Conservation (phyloP, 1,139 yeast species). For the Groenewaldozyma auringiensis region DNA sequence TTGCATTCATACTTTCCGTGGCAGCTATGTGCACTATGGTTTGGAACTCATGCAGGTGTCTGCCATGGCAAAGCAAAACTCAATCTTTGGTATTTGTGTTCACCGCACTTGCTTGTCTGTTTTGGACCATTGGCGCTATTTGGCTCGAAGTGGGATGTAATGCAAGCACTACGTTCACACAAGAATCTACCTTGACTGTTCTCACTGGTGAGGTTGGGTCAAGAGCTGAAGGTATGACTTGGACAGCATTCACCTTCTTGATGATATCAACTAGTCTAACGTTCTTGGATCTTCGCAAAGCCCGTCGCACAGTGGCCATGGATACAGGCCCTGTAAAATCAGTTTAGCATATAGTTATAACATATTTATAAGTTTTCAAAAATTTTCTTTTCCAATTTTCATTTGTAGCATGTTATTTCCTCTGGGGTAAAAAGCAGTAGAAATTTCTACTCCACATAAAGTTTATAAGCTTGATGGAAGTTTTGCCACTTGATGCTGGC, state of each 20-base stretch:
- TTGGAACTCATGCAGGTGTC: slow-evolving; percentile 33
- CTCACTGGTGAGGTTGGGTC: slow-evolving; percentile 41
- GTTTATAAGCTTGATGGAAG: too few relatives aligned
- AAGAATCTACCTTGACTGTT: slow-evolving; percentile 46
- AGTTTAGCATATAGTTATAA: background rate
- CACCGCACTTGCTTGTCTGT: slow-evolving; percentile 36
- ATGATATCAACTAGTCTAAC: slow-evolving; percentile 1
- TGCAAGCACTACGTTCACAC: slow-evolving; percentile 40
- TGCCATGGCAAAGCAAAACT: slow-evolving; percentile 39
- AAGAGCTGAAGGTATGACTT: slow-evolving; percentile 52
- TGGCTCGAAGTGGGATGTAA: slow-evolving; percentile 55
- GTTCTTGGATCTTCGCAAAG: background rate
- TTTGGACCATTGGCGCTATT: slow-evolving; percentile 68
- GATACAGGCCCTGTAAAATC: background rate
- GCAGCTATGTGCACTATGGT: slow-evolving; percentile 33
- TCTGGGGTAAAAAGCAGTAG: too few relatives aligned
- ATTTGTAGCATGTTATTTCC: too few relatives aligned
- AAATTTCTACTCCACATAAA: too few relatives aligned
- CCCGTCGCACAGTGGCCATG: background rate
- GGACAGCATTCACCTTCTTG: slow-evolving; percentile 50
- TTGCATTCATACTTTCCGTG: slow-evolving; percentile 41
- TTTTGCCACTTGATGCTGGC: too few relatives aligned
- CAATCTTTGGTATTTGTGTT: slow-evolving; percentile 34
- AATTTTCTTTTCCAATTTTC: too few relatives aligned
- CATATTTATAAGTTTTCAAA: too few relatives aligned